Evolutionary conservation across 768 basidiomycete genomes (phyloP).

Genomic region (Macrolepiota fuliginosa): DNA sequence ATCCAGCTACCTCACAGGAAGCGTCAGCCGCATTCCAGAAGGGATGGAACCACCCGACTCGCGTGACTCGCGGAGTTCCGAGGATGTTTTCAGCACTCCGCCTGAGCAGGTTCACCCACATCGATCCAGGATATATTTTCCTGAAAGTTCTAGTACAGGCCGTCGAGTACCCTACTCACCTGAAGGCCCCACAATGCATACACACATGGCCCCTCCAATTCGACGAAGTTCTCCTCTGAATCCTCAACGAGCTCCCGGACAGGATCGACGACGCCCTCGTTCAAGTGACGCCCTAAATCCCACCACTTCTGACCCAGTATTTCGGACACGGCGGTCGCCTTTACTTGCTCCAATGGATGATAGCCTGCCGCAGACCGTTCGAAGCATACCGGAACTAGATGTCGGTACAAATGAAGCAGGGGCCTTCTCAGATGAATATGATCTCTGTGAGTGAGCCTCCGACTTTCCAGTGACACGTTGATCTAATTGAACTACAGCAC

Average conservation of each 20-base stretch:
- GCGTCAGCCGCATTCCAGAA: neutral
- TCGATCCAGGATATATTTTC: conserved; percentile 8
- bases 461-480: neutral
- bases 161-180: conserved; percentile 17
- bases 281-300: conserved; percentile 21
- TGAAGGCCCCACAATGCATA: conserved; percentile 11
- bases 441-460: conserved; percentile 55
- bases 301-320: conserved; percentile 18
- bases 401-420: conserved; percentile 19
- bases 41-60: conserved; percentile 21
- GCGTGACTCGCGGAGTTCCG: conserved; percentile 17
- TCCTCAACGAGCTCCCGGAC: conserved; percentile 25
- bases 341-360: conserved; percentile 5
- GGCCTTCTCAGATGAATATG: conserved; percentile 73
- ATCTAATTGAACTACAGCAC: conserved; percentile 41
- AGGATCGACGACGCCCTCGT: conserved; percentile 25
- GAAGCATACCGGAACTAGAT: conserved; percentile 17
- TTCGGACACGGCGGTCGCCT: conserved; percentile 13
- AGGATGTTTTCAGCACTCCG: conserved; percentile 24
- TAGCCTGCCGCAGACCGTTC: neutral
- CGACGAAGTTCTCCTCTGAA: conserved; percentile 33
- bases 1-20: neutral
- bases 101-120: conserved; percentile 13
- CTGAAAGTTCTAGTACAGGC: conserved; percentile 1
- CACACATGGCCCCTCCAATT: conserved; percentile 23